These are phyloP conservation scores for Sporothrix dimorphospora DNA, from an alignment of 2,329 filamentous ascomycete species.

Conservation along the genomic window DNA sequence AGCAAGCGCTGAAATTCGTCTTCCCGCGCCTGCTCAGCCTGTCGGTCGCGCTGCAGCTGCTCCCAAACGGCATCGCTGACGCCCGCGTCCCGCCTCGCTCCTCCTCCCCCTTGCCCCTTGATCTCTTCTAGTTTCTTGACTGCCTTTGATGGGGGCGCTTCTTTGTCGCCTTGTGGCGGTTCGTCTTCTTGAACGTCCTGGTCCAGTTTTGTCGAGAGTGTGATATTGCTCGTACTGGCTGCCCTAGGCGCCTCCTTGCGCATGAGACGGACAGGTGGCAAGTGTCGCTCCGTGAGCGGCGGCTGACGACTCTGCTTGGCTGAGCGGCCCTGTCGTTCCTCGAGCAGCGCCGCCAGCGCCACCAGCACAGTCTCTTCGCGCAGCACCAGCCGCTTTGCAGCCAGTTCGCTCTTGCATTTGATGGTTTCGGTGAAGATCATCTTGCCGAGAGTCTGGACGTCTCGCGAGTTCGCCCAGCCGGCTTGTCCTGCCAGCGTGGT, in stretches of 20 bases:
- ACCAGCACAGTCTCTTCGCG: conserved; percentile 28
- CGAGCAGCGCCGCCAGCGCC: conserved; percentile 32
- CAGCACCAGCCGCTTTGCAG: conserved; percentile 24
- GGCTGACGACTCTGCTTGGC: background rate
- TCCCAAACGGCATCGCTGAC: conserved; percentile 65
- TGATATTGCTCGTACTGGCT: background rate
- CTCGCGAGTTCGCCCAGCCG: conserved; percentile 66
- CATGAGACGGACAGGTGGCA: background rate
- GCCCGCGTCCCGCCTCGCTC: conserved; percentile 52
- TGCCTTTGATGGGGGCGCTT: too few relatives aligned
- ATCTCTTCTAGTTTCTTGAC: too few relatives aligned
- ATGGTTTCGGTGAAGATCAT: conserved; percentile 50
- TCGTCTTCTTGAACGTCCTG: background rate
- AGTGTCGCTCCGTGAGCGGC: background rate
- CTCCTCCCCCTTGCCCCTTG: background rate
- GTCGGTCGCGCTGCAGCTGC: conserved; percentile 58
- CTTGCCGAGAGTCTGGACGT: conserved; percentile 60
- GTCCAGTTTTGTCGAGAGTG: background rate
- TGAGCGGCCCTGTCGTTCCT: conserved; percentile 1
- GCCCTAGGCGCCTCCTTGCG: background rate
- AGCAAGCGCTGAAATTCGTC: conserved; percentile 40
- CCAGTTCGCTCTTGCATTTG: conserved; percentile 40
- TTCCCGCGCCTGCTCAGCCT: conserved; percentile 45
- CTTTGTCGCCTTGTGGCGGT: background rate
- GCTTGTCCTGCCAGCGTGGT: conserved; percentile 45